A percentile compares a stretch with the other conserved stretches of the same genome.
Conservation (phyloP, 2,329 filamentous ascomycete genomes). For the Colletotrichum karsti region DNA sequence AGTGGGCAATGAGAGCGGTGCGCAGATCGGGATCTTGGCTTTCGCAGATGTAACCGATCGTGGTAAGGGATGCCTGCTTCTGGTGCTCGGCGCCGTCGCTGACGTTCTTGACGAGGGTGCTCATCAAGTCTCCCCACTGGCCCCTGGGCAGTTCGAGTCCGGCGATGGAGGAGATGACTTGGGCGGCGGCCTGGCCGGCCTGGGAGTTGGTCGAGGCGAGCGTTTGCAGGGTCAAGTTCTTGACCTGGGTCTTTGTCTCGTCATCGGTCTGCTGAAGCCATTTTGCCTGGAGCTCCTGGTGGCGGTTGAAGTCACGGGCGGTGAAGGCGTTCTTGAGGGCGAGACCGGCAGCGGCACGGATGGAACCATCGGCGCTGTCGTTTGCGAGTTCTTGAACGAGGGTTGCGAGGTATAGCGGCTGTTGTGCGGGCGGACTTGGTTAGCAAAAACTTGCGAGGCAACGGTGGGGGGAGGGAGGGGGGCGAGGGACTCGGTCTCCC, state of each 20-base stretch:
- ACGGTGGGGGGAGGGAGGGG: conserved; percentile 22
- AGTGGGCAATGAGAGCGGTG: conserved; percentile 82
- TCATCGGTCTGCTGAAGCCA: conserved; percentile 87
- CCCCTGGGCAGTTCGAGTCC: conserved; percentile 92
- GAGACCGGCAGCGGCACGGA: conserved; percentile 93
- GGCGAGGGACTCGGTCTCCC: conserved; percentile 23
- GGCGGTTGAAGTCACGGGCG: conserved; percentile 85
- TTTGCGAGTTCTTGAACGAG: conserved; percentile 95
- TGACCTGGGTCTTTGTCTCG: conserved; percentile 86
- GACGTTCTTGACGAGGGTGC: conserved; percentile 88
- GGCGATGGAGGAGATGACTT: conserved; percentile 95
- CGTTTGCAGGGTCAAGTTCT: conserved; percentile 89
- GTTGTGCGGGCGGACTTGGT: conserved; percentile 35
- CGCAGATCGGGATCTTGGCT: conserved; percentile 89
- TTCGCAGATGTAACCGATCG: conserved; percentile 99
- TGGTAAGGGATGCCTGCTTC: conserved; percentile 92
- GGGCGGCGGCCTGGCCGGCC: conserved; percentile 88
- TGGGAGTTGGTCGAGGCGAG: conserved; percentile 81
- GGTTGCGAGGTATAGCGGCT: conserved; percentile 93
- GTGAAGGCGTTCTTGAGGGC: conserved; percentile 98
- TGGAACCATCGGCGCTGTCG: conserved; percentile 81
- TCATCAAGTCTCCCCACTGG: conserved; percentile 94
- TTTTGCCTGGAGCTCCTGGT: conserved; percentile 91
- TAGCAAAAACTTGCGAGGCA: conserved; percentile 31
- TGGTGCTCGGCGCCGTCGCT: conserved; percentile 85